Base-by-base conservation (phyloP, 345 rosid species). In the Euphorbia lathyris region DNA sequence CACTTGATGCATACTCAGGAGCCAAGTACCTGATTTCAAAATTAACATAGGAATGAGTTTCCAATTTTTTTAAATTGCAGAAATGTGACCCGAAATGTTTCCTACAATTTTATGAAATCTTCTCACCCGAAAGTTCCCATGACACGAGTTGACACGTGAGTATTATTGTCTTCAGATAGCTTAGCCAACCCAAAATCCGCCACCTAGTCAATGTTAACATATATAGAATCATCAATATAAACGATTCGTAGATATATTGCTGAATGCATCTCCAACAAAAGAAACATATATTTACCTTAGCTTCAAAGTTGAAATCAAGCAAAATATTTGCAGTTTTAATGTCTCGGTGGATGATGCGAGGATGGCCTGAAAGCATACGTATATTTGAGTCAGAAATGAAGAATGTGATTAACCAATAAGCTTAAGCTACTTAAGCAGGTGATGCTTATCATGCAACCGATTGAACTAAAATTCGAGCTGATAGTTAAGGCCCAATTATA, bases 131-230 rank as follows among this genome's bases (percentile, higher is more conserved):
- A 94, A 47, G 97, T 94, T 70, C 98, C 98, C 98, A 94, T 94
- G 60, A 94, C 87, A 25, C 98, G 91, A 38, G 97, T 94, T 3
- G 98, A 94, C 19, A 91, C 93, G 55, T 94, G 97, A 58, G 98
- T 87, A 40, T 82, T 22, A 74, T 75, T 81, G 75, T 91, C 96
- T 11, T 90, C 78, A 63, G 84, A 58, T 34, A 91, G 83, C 81
- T 87, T 94, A n/a, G 98, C 98, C 78, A 94, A 76, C 42, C 98
- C 96, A 63, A 94, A 94, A 83, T 91, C 98, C 17, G 97, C 85
- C 78, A 91, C 96, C 97, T 91, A 81, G 23, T 14, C 38, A 10
- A 11, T 36, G 2, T 55, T n/a, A 55, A 53, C 30, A 58, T 23
- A 7, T 34, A 34, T 34, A 34, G 7, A 34, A 34, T 2, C 3